Evolutionary conservation across 2,329 filamentous ascomycete genomes (phyloP), one percentile per base, ranked within the genome.

Genomic region (Alternaria arbusti): DNA sequence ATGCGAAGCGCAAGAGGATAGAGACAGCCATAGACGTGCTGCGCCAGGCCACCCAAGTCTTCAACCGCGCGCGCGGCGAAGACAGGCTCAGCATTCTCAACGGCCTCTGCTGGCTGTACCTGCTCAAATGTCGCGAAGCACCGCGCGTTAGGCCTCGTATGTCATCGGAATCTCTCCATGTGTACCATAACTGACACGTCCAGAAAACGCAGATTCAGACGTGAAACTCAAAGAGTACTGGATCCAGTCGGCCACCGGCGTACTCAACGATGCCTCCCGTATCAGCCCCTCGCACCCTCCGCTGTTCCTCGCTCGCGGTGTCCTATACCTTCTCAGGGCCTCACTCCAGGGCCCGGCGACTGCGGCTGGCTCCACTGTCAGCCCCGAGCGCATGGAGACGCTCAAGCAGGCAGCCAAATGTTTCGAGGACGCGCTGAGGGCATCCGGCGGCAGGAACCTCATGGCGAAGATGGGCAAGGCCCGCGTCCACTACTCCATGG

Each of bases 281-380:
- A 91, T 98, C 76, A 97, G 96, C 78, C 95, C 96, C 10, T 91
- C 93, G 0, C 97, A 96, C 70, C 92, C 94, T 6, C 94, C 96
- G 36, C 88, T 98, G 1, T 96, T 94, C 76, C 88, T 99, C 54
- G 95, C 95, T 20, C 91, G 95, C 47, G 96, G 96, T 59, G 94
- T 97, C 32, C 86, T 98, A 46, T 91, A 92, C 63, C 89, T 99
- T 8, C 87, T 99, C 22, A 91, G 92, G 74, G 93, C 96, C 28
- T 97, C 96, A 0, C 84, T 96, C 15, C 91, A 94, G 74, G 87
- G 89, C 1, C 93, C 91, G 1, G 88, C 92, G 2, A 93, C 92
- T 70, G 82, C 87, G 1, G 86, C 87, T 6, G 86, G 87, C 9
- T 88, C 88, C 17, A 84, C 90, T 44, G 91, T 94, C 69, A 88